Evolutionary conservation across 495 filamentous ascomycete genomes (phyloP).

Genomic region (Entonaema liquescens): DNA sequence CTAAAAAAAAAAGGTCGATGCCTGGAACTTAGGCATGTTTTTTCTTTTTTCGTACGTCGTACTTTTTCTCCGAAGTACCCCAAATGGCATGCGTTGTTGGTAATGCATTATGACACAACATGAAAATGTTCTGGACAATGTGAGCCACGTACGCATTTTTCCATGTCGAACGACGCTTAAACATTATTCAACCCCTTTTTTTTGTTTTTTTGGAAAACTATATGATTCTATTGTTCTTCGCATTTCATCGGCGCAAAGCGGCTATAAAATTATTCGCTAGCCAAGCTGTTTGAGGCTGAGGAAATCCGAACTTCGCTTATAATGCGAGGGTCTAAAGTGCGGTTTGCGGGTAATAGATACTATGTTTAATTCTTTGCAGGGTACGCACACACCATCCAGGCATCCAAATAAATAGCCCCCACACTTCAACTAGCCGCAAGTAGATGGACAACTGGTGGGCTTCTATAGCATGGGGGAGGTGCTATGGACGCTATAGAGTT

Average conservation of each 20-base stretch:
- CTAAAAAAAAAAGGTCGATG: neutral
- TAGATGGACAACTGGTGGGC: neutral
- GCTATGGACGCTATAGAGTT: too few relatives aligned
- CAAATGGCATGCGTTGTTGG: neutral
- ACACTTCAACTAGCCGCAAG: neutral
- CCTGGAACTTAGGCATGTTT: neutral
- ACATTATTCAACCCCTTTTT: neutral
- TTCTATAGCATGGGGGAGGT: neutral
- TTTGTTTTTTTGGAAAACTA: neutral
- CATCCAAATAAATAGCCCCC: conserved; percentile 1
- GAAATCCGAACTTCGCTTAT: conserved; percentile 27
- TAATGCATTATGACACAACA: neutral
- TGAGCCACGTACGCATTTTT: neutral
- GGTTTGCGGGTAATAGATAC: neutral
- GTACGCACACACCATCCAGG: neutral
- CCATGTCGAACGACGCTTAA: neutral
- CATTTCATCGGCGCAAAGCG: neutral
- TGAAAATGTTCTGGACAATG: neutral
- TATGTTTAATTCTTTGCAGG: neutral
- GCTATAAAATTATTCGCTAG: neutral
- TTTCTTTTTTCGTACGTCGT: neutral
- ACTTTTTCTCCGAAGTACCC: neutral
- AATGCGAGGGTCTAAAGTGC: conserved; percentile 13
- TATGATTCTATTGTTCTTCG: neutral
- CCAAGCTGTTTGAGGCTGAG: conserved; percentile 11